Evolutionary conservation across 805 yeast genomes (phyloP), one percentile per base, ranked within the genome.

Genomic region (Tetrapisispora nanseiensis): DNA sequence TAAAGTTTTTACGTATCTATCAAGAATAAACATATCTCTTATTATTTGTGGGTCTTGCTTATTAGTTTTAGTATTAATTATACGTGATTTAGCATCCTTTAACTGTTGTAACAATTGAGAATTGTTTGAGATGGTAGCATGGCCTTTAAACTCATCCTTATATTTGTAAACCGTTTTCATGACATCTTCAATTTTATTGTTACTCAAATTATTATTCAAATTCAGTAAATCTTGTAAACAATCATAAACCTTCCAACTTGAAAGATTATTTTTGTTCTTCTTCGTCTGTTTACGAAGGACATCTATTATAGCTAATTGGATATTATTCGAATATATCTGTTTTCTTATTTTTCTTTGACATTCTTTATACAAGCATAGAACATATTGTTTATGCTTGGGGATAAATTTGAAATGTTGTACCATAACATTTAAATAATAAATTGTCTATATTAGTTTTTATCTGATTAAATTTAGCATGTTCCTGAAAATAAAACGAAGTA

Each of bases 351-450:
- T 62, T 27, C 66, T 53, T 23, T 63, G 37, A 4, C 59, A 47
- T n/a, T 53, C 44, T 8, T 66, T 51, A 41, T 62, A 65, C 16
- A 65, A 46, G 10, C 44, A 45, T 5, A 59, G 34, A 1, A 65
- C 66, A 33, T 59, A 52, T 6, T 28, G 27, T 36, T 46, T 55
- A 39, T 66, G 70, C 2, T 56, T 44, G 4, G 42, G 42, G 3
- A 63, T 40, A 8, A 46, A 31, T 13, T 53, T 51, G 47, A 66
- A 66, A 42, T 60, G 63, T 7, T 51, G 50, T 22, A 57, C 61
- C 66, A 57, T 54, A 12, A 32, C 21, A 24, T 1, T n/a, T n/a
- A n/a, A n/a, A n/a, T n/a, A n/a, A n/a, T n/a, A n/a, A n/a, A n/a
- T n/a, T n/a, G n/a, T n/a, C n/a, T n/a, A n/a, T n/a, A n/a, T n/a